phyloP scores from a whole-genome alignment of 805 yeast species.

The Maudiozyma bulderi region DNA sequence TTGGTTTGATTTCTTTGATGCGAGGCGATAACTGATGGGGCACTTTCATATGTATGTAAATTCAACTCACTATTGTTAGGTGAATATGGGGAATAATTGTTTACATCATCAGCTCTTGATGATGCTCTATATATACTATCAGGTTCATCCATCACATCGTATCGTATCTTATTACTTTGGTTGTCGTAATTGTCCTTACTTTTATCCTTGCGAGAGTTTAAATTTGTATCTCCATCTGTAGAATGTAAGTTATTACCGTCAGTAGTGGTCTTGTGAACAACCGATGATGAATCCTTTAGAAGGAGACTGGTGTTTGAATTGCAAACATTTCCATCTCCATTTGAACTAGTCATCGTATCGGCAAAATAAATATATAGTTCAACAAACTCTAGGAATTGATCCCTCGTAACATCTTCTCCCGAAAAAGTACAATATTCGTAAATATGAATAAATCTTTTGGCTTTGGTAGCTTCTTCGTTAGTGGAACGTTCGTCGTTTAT shows the following conservation, averaged over 20 bases:
- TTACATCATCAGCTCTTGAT: background rate
- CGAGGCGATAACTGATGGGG: background rate
- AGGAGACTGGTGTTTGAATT: background rate
- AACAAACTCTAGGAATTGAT: constrained; percentile 54
- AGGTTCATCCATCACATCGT: background rate
- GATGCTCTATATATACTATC: background rate
- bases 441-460: constrained; percentile 34
- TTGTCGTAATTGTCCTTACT: background rate
- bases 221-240: background rate
- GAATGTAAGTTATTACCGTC: background rate
- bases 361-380: constrained; percentile 31
- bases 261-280: background rate
- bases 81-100: background rate
- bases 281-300: background rate
- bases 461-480: constrained; percentile 10
- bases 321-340: background rate
- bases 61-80: background rate
- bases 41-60: background rate
- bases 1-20: background rate
- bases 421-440: constrained; percentile 68
- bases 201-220: background rate
- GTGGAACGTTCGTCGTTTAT: constrained; percentile 8
- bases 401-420: constrained; percentile 47
- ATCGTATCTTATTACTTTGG: background rate
- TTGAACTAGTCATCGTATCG: constrained; percentile 15